Evolutionary conservation across 2,329 filamentous ascomycete species (phyloP).

Genomic region (Trichophyton equinum): DNA sequence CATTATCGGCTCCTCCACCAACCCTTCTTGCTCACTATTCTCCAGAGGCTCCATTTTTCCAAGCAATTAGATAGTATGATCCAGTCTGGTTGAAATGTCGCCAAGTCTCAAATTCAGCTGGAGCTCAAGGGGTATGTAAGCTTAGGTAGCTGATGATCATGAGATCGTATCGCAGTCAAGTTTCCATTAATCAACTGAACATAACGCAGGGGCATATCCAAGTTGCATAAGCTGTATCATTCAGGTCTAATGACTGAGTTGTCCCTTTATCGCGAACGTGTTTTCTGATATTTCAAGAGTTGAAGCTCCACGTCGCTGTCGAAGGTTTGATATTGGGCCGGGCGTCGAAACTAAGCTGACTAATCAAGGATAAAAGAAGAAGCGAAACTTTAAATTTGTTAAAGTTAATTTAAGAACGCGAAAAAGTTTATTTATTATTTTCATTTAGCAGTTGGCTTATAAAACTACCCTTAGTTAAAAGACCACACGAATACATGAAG

Average conservation of each 20-base stretch:
- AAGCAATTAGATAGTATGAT: constrained; percentile 1
- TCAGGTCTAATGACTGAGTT: neutral
- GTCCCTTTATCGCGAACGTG: neutral
- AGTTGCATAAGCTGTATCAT: neutral
- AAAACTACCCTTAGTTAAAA: too few relatives aligned
- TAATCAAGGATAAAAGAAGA: neutral
- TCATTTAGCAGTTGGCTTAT: neutral
- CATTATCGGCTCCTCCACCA: constrained; percentile 31
- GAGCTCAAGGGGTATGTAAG: neutral
- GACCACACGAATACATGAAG: neutral
- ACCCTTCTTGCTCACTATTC: neutral
- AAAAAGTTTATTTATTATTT: neutral
- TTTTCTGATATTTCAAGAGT: neutral
- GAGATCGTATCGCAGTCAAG: neutral
- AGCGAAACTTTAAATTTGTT: neutral
- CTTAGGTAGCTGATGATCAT: neutral
- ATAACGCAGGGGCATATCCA: neutral
- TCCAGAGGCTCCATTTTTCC: neutral
- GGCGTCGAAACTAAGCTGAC: neutral
- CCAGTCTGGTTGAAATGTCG: neutral
- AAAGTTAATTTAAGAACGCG: neutral
- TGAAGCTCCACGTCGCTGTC: neutral
- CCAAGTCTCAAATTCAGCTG: neutral
- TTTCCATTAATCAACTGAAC: neutral
- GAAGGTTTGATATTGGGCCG: neutral